Base-by-base conservation (phyloP, 768 basidiomycete species). In the Lentinula edodes region DNA sequence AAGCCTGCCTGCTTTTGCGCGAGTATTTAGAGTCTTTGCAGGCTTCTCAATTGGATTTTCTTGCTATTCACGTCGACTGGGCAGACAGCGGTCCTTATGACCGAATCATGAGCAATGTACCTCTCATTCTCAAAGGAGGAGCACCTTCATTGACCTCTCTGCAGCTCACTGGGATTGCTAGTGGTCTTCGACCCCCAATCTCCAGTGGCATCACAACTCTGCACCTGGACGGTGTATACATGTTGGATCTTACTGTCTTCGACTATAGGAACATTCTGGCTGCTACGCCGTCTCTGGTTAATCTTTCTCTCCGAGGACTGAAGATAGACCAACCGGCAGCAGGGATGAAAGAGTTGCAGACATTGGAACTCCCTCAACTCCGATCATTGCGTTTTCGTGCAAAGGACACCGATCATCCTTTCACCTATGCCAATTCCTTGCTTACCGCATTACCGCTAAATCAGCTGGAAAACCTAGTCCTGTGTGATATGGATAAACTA, bases 151-250 rank as follows among this genome's bases (percentile, higher is more conserved):
- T 82, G 35, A 69, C 65, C 20, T 77, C 78, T 59, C 72, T 80
- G n/a, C 74, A 79, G 6, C 63, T 82, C 20, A 75, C 75, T 2
- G 79, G 79, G 7, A 68, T 73, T 55, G 75, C 78, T 5, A 77
- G 78, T 7, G 71, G 69, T 28, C 66, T 80, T 16, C 72, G 73
- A 28, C 81, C 80, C 8, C 76, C 79, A 0, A 66, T 74, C 13
- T 61, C 61, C 8, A 61, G 34, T 18, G 48, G 65, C 6, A 68
- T 79, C 20, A 72, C 72, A 6, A 80, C 76, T 13, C 71, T 82
- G n/a, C 77, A 80, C 60, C 66, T 82, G 20, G 79, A 79, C 48
- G 78, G 78, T 5, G 75, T 73, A 68, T 68, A 73, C 10, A 72
- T 70, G 41, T 67, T 72, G 56, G 66, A 68, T 57, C 70, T 79